A percentile compares a stretch with the other conserved stretches of the same genome.
Conservation (phyloP, 2,329 filamentous ascomycete genomes). For the Fusarium coicis region DNA sequence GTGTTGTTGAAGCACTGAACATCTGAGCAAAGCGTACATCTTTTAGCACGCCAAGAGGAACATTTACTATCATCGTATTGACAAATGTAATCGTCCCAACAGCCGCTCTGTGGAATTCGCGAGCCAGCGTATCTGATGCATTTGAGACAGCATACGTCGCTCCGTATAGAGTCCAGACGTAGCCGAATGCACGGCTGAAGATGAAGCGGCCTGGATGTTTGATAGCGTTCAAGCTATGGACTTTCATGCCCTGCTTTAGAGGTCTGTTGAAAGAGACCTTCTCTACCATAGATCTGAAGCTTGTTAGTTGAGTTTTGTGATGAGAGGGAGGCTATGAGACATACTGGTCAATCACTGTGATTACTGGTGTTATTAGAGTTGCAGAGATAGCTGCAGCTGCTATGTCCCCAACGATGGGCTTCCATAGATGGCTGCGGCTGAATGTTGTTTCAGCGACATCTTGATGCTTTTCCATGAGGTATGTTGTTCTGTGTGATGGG, state of each 20-base stretch:
- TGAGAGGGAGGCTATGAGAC: background rate
- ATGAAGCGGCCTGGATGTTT: constrained; percentile 41
- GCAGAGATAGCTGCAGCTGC: constrained; percentile 43
- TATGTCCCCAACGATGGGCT: constrained; percentile 38
- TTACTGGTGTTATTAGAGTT: constrained; percentile 42
- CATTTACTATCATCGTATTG: constrained; percentile 47
- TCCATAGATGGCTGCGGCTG: constrained; percentile 23
- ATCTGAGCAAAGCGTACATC: constrained; percentile 47
- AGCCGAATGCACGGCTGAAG: constrained; percentile 39
- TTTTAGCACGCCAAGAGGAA: constrained; percentile 48
- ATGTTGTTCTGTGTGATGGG: fast-evolving
- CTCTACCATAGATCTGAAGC: constrained; percentile 33
- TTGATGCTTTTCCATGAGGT: constrained; percentile 30
- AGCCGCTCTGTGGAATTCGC: constrained; percentile 39
- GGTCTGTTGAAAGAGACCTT: constrained; percentile 38
- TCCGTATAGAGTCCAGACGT: constrained; percentile 46
- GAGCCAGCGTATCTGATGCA: constrained; percentile 41
- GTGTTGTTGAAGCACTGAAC: constrained; percentile 34
- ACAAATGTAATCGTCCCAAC: constrained; percentile 43
- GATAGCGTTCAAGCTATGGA: constrained; percentile 23
- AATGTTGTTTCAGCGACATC: constrained; percentile 3
- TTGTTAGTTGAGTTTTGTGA: background rate
- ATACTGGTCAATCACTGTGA: constrained; percentile 46
- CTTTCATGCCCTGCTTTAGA: constrained; percentile 22
- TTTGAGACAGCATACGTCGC: constrained; percentile 46